phyloP scores from a whole-genome alignment of 2,329 filamentous ascomycete genomes.

The Penicillium fuscoglaucum region DNA sequence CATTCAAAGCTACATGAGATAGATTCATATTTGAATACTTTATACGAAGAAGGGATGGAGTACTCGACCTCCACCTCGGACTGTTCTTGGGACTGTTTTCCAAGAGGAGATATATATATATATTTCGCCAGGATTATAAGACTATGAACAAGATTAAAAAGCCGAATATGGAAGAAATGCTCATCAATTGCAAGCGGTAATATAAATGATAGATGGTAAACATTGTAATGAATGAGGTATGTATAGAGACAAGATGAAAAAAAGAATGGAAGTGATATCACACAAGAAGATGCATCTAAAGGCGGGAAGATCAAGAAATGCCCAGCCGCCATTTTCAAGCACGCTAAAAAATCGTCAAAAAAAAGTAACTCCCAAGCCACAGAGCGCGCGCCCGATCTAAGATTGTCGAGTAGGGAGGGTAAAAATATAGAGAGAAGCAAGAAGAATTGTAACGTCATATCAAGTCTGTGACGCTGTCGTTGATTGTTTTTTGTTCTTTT shows the following conservation, averaged over 20 bases:
- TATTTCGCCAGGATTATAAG: no score
- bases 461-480: slow-evolving; percentile 4
- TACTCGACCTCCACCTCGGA: not conserved
- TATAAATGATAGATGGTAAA: slow-evolving; percentile 9
- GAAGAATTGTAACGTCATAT: slow-evolving; percentile 3
- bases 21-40: not conserved
- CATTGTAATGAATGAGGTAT: slow-evolving; percentile 11
- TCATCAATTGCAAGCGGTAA: slow-evolving; percentile 8
- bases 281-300: slow-evolving; percentile 11
- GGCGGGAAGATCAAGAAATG: not conserved
- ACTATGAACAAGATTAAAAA: not conserved
- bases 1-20: not conserved
- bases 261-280: slow-evolving; percentile 13
- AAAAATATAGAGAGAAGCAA: not conserved
- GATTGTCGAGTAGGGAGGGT: not conserved
- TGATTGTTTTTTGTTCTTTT: not conserved
- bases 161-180: not conserved
- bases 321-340: slow-evolving; percentile 11
- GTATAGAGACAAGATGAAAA: slow-evolving; percentile 11
- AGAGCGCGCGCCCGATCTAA: slow-evolving; percentile 5
- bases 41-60: not conserved
- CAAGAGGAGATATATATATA: not conserved
- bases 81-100: not conserved
- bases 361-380: slow-evolving; percentile 5
- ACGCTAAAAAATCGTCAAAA: slow-evolving; percentile 15